These are phyloP conservation scores for Scheffersomyces lignosus DNA, from an alignment of 805 yeast genomes.

Conservation along the genomic window DNA sequence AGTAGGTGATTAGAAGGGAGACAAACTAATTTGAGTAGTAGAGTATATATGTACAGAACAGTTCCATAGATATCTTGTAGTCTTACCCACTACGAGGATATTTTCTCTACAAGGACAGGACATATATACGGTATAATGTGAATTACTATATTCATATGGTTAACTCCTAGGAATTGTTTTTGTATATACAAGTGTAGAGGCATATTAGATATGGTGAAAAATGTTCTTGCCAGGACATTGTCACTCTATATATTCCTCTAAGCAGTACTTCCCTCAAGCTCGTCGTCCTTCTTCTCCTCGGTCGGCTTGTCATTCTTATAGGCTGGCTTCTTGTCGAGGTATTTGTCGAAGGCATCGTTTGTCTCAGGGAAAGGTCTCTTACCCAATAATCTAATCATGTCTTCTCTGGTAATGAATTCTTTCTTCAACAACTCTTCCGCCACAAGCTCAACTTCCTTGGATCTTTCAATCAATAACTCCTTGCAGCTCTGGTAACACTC, in stretches of 20 bases:
- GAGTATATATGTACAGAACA: too few relatives aligned
- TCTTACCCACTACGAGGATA: too few relatives aligned
- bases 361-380: constrained; percentile 89
- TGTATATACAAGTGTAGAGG: constrained; percentile 1
- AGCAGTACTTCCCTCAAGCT: constrained; percentile 5
- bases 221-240: too few relatives aligned
- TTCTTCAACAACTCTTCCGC: constrained; percentile 84
- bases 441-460: constrained; percentile 76
- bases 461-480: constrained; percentile 63
- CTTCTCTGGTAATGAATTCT: constrained; percentile 92
- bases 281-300: constrained; percentile 27
- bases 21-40: too few relatives aligned
- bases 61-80: too few relatives aligned
- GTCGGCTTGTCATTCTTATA: constrained; percentile 34
- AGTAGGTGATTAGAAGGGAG: too few relatives aligned
- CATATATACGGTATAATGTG: too few relatives aligned
- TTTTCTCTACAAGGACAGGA: too few relatives aligned
- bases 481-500: constrained; percentile 75
- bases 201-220: constrained; percentile 7
- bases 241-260: too few relatives aligned
- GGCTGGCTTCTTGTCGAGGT: constrained; percentile 50
- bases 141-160: too few relatives aligned
- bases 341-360: constrained; percentile 87
- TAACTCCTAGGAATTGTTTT: too few relatives aligned
- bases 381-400: constrained; percentile 86